Evolutionary conservation across 192 early-diverging fungal genomes (phyloP).

Genomic region (Podila verticillata): DNA sequence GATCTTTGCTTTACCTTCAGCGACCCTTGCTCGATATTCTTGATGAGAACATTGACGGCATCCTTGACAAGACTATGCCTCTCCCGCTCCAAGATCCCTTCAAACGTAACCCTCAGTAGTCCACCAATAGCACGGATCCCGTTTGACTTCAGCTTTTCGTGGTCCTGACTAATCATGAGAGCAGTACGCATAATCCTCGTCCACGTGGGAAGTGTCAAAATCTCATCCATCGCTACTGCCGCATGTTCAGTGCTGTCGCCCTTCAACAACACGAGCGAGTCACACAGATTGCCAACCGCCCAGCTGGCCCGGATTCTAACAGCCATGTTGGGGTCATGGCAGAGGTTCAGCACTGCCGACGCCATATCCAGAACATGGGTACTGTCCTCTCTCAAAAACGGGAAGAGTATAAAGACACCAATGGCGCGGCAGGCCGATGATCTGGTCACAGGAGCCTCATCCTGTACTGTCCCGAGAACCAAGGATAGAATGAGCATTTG

Average conservation of each 20-base stretch:
- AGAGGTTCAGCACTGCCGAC: constrained; percentile 55
- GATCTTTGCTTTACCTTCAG: constrained; percentile 62
- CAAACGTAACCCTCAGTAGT: constrained; percentile 63
- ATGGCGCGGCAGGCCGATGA: constrained; percentile 72
- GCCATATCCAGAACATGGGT: constrained; percentile 67
- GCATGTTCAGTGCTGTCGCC: neutral
- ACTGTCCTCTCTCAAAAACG: constrained; percentile 65
- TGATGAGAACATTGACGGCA: constrained; percentile 57
- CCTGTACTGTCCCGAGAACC: constrained; percentile 55
- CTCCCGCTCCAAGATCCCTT: constrained; percentile 55
- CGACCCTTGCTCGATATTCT: constrained; percentile 69
- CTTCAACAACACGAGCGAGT: constrained; percentile 62
- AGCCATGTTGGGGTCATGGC: constrained; percentile 61
- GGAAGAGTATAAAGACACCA: constrained; percentile 71
- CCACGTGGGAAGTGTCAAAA: constrained; percentile 55
- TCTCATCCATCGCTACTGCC: constrained; percentile 42
- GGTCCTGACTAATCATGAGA: constrained; percentile 65
- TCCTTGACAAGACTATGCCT: constrained; percentile 57
- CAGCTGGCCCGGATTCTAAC: constrained; percentile 79
- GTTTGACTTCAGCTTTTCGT: constrained; percentile 81
- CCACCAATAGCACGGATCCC: constrained; percentile 78
- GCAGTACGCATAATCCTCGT: constrained; percentile 56
- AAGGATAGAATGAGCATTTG: constrained; percentile 52
- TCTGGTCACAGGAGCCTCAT: constrained; percentile 65
- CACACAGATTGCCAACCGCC: constrained; percentile 81